Base-by-base conservation (phyloP, 768 basidiomycete genomes). In the Tricholoma flavovirens region DNA sequence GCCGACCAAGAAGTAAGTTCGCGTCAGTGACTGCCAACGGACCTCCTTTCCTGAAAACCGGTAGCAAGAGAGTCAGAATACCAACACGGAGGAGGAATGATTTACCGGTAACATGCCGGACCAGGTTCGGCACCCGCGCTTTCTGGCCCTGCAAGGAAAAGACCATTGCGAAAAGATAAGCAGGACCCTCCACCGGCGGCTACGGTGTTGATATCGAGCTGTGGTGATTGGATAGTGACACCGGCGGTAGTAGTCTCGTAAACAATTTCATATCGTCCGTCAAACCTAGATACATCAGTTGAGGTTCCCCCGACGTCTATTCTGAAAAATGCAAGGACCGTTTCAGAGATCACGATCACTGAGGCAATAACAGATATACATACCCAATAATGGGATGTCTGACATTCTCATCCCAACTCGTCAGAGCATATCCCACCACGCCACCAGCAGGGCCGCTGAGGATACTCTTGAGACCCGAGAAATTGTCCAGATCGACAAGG, bases 181-280 rank as follows among this genome's bases (percentile, higher is more conserved):
- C 94, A 88, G 1, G 90, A 92, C 0, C 95, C 96, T 43, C 95
- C 95, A 2, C 96, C 95, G 0, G 96, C 95, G 6, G 95, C 95
- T 49, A 97, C 93, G 5, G 92, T 93, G 67, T 96, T 96, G 70
- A 98, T 95, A 64, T 97, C 94, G 15, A 98, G 80, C 62, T 96
- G 93, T 0, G 94, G 92, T 1, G 87, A 88, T 66, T 95, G 92
- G 51, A 98, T 91, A 0, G 89, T 89, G 17, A 97, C 87, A 1
- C 94, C 93, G 0, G 95, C 95, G 0, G 95, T 98, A 0, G 94
- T 96, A 0, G 95, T 94, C 69, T 98, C 95, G 64, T 93, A 96
- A 2, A 96, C 92, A 15, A 92, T 80, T 67, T 98, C 94, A 65
- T 93, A 94, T 30, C 88, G 78, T 0, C 94, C 96, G 15, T 89